Conservation (phyloP, 257 asterid species). For the Nicotiana tabacum region DNA sequence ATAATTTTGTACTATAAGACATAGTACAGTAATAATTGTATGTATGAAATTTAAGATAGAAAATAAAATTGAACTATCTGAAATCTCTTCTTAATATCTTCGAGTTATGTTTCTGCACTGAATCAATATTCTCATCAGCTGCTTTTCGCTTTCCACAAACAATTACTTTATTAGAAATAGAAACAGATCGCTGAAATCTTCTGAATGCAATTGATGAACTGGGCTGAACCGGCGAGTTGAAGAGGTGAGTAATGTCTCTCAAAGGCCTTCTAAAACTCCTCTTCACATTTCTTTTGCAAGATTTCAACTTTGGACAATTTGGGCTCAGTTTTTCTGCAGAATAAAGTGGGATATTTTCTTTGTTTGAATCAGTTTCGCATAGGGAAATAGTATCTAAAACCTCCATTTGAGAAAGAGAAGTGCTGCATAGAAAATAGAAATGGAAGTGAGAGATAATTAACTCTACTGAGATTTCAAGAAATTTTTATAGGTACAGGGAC, state of each 20-base stretch:
- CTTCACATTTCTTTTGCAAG: background rate
- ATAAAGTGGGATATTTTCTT: slow-evolving; percentile 39
- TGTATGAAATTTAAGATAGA: no score
- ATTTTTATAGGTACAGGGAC: background rate
- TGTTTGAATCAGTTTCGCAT: slow-evolving; percentile 20
- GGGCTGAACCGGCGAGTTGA: background rate
- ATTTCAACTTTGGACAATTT: slow-evolving; percentile 3
- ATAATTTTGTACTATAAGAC: background rate
- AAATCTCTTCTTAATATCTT: slow-evolving; percentile 35
- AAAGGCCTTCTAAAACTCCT: slow-evolving; percentile 32
- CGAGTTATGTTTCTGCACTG: slow-evolving; percentile 14
- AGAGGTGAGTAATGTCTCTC: slow-evolving; percentile 38
- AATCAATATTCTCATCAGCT: slow-evolving; percentile 11
- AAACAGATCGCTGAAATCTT: background rate
- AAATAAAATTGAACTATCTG: slow-evolving; percentile 19
- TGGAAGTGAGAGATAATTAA: background rate
- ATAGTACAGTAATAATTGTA: no score
- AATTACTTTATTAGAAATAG: background rate
- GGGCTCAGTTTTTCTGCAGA: slow-evolving; percentile 6
- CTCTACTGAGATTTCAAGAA: background rate
- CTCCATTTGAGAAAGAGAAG: background rate
- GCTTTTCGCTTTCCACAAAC: slow-evolving; percentile 25
- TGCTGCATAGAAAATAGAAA: background rate
- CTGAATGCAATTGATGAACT: slow-evolving; percentile 6
- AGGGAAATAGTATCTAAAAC: background rate